phyloP scores from a whole-genome alignment of 441 rosid species.

The Populus trichocarpa region DNA sequence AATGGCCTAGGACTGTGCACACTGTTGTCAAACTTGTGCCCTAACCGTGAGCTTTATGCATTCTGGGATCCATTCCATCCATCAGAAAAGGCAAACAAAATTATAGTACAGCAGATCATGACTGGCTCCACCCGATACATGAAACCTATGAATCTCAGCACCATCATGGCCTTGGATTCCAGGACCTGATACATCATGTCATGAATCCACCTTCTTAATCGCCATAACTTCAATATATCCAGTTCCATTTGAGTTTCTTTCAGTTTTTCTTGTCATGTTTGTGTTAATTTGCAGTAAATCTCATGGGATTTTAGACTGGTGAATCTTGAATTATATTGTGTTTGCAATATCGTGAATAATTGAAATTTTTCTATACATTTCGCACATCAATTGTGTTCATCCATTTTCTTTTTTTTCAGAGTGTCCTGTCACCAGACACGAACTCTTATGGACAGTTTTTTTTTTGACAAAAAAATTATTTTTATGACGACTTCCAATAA shows the following conservation, averaged over 20 bases:
- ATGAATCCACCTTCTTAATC: neutral
- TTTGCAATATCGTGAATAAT: neutral
- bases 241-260: neutral
- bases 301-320: neutral
- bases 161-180: conserved; percentile 20
- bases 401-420: neutral
- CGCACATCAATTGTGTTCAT: neutral
- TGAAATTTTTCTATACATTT: neutral
- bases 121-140: conserved; percentile 22
- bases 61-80: conserved; percentile 39
- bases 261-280: neutral
- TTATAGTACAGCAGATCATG: conserved; percentile 17
- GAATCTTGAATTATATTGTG: neutral
- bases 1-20: conserved; percentile 34
- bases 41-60: conserved; percentile 18
- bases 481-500: no score
- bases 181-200: neutral
- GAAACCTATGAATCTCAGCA: conserved; percentile 34
- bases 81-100: conserved; percentile 26
- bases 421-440: no score
- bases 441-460: no score
- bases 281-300: neutral
- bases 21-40: conserved; percentile 23
- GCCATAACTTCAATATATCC: neutral
- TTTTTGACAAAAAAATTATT: no score